Percentiles rank a stretch among this genome's conserved stretches.
These are phyloP conservation scores for Fusarium solani-melongenae DNA, from an alignment of 2,329 filamentous ascomycete species.

Conservation along the genomic window DNA sequence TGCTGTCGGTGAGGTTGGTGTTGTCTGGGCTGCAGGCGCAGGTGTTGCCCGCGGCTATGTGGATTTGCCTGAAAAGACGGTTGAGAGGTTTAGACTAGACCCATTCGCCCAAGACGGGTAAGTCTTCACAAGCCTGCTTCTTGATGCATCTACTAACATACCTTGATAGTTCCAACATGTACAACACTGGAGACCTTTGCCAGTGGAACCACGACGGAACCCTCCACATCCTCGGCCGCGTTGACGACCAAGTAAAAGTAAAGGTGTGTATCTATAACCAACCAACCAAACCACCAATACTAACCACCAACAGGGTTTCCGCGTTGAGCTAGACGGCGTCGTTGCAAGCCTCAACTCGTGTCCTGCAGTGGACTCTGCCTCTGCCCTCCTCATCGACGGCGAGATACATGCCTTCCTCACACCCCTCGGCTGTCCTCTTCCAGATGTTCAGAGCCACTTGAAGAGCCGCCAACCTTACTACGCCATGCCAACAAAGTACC, in stretches of 20 bases:
- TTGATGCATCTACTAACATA: neutral
- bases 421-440: slow-evolving; percentile 46
- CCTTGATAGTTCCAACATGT: slow-evolving; percentile 56
- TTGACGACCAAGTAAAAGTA: slow-evolving; percentile 71
- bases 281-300: neutral
- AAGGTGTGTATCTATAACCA: slow-evolving; percentile 47
- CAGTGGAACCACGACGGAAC: slow-evolving; percentile 63
- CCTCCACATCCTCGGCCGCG: slow-evolving; percentile 65
- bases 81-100: slow-evolving; percentile 60
- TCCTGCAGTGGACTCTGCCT: slow-evolving; percentile 57
- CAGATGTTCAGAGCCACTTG: slow-evolving; percentile 53
- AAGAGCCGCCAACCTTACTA: slow-evolving; percentile 63
- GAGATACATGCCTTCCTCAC: slow-evolving; percentile 64
- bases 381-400: slow-evolving; percentile 58
- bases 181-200: slow-evolving; percentile 69
- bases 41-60: slow-evolving; percentile 68
- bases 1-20: slow-evolving; percentile 58
- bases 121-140: slow-evolving; percentile 14
- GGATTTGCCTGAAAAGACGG: slow-evolving; percentile 62
- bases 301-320: slow-evolving; percentile 54
- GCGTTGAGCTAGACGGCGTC: slow-evolving; percentile 70
- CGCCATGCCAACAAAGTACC: slow-evolving; percentile 60
- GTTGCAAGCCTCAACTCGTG: slow-evolving; percentile 58
- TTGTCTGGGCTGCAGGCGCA: slow-evolving; percentile 66
- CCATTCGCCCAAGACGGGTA: slow-evolving; percentile 63